Evolutionary conservation across 2,329 filamentous ascomycete species (phyloP).

Genomic region (Fusarium anguioides): DNA sequence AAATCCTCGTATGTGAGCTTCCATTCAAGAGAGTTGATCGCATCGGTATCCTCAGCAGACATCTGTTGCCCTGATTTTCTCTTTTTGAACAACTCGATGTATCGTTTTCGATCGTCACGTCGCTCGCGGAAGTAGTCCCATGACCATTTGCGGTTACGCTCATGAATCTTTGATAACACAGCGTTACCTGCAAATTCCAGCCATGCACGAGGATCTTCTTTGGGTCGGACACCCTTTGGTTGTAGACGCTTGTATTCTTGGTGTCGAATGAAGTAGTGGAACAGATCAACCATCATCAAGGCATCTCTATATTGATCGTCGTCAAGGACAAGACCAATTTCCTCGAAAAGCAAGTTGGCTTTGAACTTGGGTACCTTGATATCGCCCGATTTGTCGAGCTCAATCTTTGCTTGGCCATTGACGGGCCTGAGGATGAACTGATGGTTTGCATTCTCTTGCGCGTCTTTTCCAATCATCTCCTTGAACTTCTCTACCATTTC

Average conservation of each 20-base stretch:
- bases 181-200: constrained; percentile 90
- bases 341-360: constrained; percentile 91
- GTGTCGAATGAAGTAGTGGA: constrained; percentile 97
- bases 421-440: constrained; percentile 98
- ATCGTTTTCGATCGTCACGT: constrained; percentile 86
- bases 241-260: constrained; percentile 96
- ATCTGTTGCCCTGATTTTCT: constrained; percentile 81
- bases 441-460: constrained; percentile 69
- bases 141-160: constrained; percentile 91
- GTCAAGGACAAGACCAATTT: constrained; percentile 97
- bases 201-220: constrained; percentile 94
- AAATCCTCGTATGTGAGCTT: constrained; percentile 95
- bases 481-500: constrained; percentile 83
- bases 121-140: constrained; percentile 97
- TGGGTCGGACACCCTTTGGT: constrained; percentile 82
- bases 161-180: constrained; percentile 92
- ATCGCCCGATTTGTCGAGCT: constrained; percentile 92
- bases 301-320: constrained; percentile 97
- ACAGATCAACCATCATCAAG: constrained; percentile 97
- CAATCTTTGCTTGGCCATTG: constrained; percentile 92
- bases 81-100: constrained; percentile 97
- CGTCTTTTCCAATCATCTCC: constrained; percentile 79
- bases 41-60: constrained; percentile 74
- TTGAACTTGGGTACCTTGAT: constrained; percentile 85
- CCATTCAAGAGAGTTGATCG: constrained; percentile 81